Conservation (phyloP, 129 eudicot species). For the Glebionis coronaria region DNA sequence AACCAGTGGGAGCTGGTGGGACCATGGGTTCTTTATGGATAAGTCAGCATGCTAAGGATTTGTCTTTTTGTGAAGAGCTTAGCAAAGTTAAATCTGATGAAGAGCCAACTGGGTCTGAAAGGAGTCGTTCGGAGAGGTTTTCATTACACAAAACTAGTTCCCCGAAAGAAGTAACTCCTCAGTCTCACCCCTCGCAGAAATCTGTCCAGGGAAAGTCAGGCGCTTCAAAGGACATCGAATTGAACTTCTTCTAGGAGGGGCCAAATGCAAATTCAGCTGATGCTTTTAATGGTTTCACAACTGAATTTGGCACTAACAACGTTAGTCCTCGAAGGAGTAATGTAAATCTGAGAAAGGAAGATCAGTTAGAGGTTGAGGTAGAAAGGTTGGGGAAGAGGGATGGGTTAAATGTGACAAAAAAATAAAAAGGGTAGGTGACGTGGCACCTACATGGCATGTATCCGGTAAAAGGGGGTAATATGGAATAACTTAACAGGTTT, state of each 20-base stretch:
- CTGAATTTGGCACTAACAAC: slow-evolving; percentile 58
- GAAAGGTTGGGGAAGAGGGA: slow-evolving; percentile 65
- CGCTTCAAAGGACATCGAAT: too few relatives aligned
- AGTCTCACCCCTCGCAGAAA: slow-evolving; percentile 29
- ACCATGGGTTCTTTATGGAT: slow-evolving; percentile 92
- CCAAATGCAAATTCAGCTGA: too few relatives aligned
- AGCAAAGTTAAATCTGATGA: slow-evolving; percentile 53
- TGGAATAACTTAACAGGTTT: too few relatives aligned
- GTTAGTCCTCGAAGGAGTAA: slow-evolving; percentile 42
- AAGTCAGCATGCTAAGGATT: slow-evolving; percentile 74
- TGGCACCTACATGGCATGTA: too few relatives aligned
- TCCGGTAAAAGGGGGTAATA: too few relatives aligned
- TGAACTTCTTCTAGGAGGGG: too few relatives aligned
- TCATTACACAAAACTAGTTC: slow-evolving; percentile 32
- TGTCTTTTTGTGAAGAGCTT: slow-evolving; percentile 43
- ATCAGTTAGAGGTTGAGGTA: slow-evolving; percentile 60
- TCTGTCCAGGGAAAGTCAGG: slow-evolving; percentile 32
- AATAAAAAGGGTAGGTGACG: too few relatives aligned
- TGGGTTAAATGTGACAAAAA: too few relatives aligned
- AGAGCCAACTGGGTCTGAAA: too few relatives aligned
- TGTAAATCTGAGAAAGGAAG: slow-evolving; percentile 46
- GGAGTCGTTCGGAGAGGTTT: slow-evolving; percentile 37
- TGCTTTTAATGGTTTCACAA: slow-evolving; percentile 64
- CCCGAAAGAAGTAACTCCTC: slow-evolving; percentile 33
- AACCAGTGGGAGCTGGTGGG: too few relatives aligned